Percentiles rank a stretch among this genome's conserved stretches.
phyloP scores from a whole-genome alignment of 1,284 basidiomycete genomes.

The Mrakiaceae sp. region DNA sequence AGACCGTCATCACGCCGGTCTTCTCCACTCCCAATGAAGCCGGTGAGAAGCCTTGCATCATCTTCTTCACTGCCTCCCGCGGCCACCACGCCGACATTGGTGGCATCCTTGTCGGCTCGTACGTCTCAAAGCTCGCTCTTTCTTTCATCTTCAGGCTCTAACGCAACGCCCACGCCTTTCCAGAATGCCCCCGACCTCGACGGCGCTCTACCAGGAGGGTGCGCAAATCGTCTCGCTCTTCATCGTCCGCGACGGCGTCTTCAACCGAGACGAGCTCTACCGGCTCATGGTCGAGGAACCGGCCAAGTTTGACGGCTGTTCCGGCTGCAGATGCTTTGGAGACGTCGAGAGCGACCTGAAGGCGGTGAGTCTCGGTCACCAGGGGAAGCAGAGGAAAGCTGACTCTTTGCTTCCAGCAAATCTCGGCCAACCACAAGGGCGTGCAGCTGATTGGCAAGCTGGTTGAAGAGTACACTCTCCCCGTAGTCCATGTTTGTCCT shows the following conservation, averaged over 20 bases:
- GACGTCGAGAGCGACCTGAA: slow-evolving; percentile 89
- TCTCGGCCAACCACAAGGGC: slow-evolving; percentile 92
- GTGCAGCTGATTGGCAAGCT: slow-evolving; percentile 52
- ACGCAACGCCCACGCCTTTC: slow-evolving; percentile 16
- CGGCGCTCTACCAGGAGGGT: slow-evolving; percentile 84
- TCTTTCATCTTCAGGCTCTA: neutral
- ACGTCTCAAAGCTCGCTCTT: neutral
- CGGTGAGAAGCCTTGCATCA: slow-evolving; percentile 46
- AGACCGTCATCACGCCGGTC: slow-evolving; percentile 75
- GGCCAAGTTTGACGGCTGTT: slow-evolving; percentile 68
- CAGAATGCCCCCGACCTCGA: slow-evolving; percentile 81
- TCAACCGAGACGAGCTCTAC: slow-evolving; percentile 61
- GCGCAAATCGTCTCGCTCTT: slow-evolving; percentile 89
- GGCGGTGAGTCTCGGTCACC: slow-evolving; percentile 45
- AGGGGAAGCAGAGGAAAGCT: slow-evolving; percentile 3
- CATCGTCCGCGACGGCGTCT: slow-evolving; percentile 71
- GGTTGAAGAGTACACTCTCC: slow-evolving; percentile 19
- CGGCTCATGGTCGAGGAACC: slow-evolving; percentile 79
- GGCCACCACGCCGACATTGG: slow-evolving; percentile 71
- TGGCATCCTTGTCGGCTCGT: slow-evolving; percentile 54
- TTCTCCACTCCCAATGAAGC: slow-evolving; percentile 38
- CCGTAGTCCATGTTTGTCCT: slow-evolving; percentile 50
- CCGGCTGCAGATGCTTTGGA: slow-evolving; percentile 67
- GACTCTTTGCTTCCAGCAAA: slow-evolving; percentile 47
- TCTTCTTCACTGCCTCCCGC: slow-evolving; percentile 82